phyloP scores from a whole-genome alignment of 805 yeast species.

The Zygoascus biomembranicola region DNA sequence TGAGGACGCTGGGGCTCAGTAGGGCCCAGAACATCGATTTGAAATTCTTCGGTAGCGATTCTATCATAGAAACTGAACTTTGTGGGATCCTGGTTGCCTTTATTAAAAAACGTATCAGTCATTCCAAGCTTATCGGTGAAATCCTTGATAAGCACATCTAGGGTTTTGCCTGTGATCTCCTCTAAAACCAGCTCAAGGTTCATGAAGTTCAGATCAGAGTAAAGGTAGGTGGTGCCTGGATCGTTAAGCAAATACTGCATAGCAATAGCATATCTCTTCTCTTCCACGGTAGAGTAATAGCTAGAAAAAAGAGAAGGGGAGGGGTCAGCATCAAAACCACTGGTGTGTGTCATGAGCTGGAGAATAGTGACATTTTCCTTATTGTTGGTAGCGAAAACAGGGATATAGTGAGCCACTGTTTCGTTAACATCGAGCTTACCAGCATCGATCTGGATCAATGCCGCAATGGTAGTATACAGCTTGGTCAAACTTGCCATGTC shows the following conservation, averaged over 20 bases:
- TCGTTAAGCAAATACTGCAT: background rate
- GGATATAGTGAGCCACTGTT: constrained; percentile 6
- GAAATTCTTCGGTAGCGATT: constrained; percentile 8
- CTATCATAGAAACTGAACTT: background rate
- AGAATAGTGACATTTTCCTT: constrained; percentile 4
- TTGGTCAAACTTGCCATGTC: constrained; percentile 11
- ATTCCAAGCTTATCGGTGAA: constrained; percentile 6
- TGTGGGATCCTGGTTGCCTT: background rate
- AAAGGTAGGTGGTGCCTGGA: constrained; percentile 4
- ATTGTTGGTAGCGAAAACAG: constrained; percentile 5
- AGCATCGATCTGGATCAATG: constrained; percentile 7
- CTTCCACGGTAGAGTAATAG: background rate
- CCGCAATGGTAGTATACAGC: constrained; percentile 13
- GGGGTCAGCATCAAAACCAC: constrained; percentile 10
- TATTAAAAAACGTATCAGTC: constrained; percentile 5
- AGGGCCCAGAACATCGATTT: constrained; percentile 2
- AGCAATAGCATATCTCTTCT: constrained; percentile 1
- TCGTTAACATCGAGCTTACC: constrained; percentile 5
- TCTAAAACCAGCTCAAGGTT: constrained; percentile 6
- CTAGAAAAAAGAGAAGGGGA: background rate
- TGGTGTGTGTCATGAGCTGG: constrained; percentile 10
- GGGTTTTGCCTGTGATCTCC: background rate
- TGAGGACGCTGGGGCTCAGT: constrained; percentile 8
- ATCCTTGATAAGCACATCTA: background rate
- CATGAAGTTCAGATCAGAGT: constrained; percentile 7